Conservation (phyloP, 495 filamentous ascomycete genomes). For the Diplogelasinospora grovesii region DNA sequence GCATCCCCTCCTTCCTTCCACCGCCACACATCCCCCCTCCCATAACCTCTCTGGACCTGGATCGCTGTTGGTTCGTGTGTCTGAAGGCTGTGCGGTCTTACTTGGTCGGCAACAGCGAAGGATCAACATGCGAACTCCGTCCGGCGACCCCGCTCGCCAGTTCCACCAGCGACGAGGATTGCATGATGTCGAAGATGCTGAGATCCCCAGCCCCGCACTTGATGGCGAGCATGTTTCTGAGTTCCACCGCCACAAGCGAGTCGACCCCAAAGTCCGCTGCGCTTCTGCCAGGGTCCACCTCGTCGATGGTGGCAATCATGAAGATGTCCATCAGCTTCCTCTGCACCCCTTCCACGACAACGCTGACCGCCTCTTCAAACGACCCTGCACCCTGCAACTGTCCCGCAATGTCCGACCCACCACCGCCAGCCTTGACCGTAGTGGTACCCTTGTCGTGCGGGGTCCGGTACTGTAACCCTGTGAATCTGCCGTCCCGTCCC, state of each 20-base stretch:
- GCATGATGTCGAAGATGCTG: slow-evolving; percentile 39
- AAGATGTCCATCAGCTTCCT: slow-evolving; percentile 30
- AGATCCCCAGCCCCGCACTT: slow-evolving; percentile 29
- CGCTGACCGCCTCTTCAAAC: slow-evolving; percentile 5
- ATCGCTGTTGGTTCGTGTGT: too few species aligned
- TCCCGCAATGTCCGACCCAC: slow-evolving; percentile 10
- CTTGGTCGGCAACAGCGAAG: background rate
- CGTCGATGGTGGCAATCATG: slow-evolving; percentile 28
- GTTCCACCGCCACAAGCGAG: slow-evolving; percentile 42
- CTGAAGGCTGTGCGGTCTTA: too few species aligned
- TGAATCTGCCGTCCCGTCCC: slow-evolving; percentile 14
- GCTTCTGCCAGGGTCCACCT: slow-evolving; percentile 21
- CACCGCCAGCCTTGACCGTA: background rate
- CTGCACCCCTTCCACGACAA: slow-evolving; percentile 10
- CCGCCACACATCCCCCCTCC: too few species aligned
- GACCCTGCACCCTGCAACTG: slow-evolving; percentile 5
- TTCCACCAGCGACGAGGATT: slow-evolving; percentile 24
- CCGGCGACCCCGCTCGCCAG: slow-evolving; percentile 18
- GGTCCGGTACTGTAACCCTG: slow-evolving; percentile 9
- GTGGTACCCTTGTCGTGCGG: background rate
- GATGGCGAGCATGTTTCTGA: slow-evolving; percentile 36
- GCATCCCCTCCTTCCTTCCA: too few species aligned
- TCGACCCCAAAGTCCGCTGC: slow-evolving; percentile 38
- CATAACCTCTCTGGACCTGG: background rate
- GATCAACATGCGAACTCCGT: slow-evolving; percentile 13